phyloP scores from a whole-genome alignment of 352 stramenopile genomes.

The Pythium aquatile region DNA sequence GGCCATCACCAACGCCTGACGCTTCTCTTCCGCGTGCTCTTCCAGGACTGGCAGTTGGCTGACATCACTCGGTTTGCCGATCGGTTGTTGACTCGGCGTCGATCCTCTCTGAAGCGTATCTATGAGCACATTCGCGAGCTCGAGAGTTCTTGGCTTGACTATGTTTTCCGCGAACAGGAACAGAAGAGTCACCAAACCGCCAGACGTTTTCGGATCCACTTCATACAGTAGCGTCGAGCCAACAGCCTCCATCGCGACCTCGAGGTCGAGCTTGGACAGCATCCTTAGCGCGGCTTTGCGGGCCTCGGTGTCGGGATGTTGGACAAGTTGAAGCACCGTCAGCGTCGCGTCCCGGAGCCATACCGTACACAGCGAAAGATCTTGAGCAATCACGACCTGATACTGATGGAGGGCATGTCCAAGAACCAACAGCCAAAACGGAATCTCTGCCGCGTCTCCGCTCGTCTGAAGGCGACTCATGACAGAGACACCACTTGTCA shows the following conservation, averaged over 20 bases:
- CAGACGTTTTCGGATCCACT: slow-evolving; percentile 10
- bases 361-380: slow-evolving; percentile 4
- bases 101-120: slow-evolving; percentile 10
- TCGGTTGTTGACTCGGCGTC: background rate
- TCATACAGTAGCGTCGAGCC: slow-evolving; percentile 3
- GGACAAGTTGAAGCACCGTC: slow-evolving; percentile 3
- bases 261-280: slow-evolving; percentile 19
- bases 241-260: slow-evolving; percentile 7
- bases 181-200: slow-evolving; percentile 1
- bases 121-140: slow-evolving; percentile 10
- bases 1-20: background rate
- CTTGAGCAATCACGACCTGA: background rate
- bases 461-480: background rate
- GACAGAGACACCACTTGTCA: background rate
- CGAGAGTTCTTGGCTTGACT: background rate
- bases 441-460: background rate
- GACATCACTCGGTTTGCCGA: slow-evolving; percentile 5
- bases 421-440: slow-evolving; percentile 1
- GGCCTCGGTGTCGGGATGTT: background rate
- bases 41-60: background rate
- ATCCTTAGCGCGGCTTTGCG: slow-evolving; percentile 2
- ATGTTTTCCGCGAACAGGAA: slow-evolving; percentile 9
- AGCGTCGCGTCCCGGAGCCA: slow-evolving; percentile 15
- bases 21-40: background rate
- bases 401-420: background rate